phyloP scores from a whole-genome alignment of 805 yeast genomes.

The Starmerella geochares region DNA sequence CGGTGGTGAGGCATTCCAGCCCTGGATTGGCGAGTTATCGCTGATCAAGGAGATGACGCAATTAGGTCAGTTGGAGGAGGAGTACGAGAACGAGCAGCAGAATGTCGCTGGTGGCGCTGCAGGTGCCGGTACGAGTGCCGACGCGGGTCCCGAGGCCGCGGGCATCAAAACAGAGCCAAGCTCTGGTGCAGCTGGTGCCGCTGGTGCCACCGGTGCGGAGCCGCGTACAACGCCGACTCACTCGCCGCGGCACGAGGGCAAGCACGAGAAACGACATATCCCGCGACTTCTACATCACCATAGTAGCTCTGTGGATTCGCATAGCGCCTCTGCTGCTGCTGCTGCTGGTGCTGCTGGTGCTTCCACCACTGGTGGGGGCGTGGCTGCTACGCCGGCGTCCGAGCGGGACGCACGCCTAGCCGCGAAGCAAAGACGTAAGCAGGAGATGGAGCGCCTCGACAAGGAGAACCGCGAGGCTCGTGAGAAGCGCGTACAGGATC shows the following conservation, averaged over 20 bases:
- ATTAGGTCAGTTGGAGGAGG: constrained; percentile 44
- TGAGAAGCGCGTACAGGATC: constrained; percentile 39
- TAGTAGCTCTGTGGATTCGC: not conserved
- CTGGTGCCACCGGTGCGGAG: too few species aligned
- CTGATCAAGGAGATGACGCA: constrained; percentile 66
- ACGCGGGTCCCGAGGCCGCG: not conserved
- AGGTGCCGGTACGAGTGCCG: not conserved
- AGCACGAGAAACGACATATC: constrained; percentile 3
- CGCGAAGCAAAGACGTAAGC: constrained; percentile 29
- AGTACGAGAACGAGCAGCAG: constrained; percentile 25
- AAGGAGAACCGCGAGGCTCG: constrained; percentile 34
- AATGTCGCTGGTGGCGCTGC: not conserved
- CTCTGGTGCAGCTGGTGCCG: too few species aligned
- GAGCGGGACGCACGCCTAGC: constrained; percentile 28
- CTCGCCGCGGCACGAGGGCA: not conserved
- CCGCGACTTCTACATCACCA: constrained; percentile 5
- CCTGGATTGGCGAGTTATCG: constrained; percentile 81
- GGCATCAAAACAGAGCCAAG: not conserved
- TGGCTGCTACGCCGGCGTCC: not conserved
- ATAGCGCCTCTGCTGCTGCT: not conserved
- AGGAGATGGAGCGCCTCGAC: constrained; percentile 35
- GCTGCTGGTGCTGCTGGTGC: not conserved
- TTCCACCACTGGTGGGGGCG: not conserved
- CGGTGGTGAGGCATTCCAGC: constrained; percentile 82
- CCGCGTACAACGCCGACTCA: too few species aligned